Percentiles rank a stretch among this genome's conserved stretches.
These are phyloP conservation scores for Fraxinus latifolia DNA, from an alignment of 305 asterid species.

Conservation along the genomic window DNA sequence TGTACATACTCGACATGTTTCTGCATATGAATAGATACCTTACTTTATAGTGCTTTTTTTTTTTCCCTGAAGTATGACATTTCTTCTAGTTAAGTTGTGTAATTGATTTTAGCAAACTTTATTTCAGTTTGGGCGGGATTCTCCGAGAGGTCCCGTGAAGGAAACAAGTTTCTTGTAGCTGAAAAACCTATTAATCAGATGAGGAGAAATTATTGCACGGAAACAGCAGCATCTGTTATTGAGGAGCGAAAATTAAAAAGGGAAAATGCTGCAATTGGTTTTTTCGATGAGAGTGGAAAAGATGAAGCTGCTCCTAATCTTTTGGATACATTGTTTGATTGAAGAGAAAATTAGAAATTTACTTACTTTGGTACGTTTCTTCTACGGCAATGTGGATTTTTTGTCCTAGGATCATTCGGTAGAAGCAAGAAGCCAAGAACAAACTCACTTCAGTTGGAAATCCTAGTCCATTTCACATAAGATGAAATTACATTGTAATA, in stretches of 20 bases:
- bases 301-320: conserved; percentile 66
- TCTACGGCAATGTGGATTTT: conserved; percentile 1
- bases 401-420: not conserved
- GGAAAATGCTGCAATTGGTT: conserved; percentile 52
- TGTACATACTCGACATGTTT: not conserved
- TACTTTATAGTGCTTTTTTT: not conserved
- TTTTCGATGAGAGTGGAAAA: conserved; percentile 49
- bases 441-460: not conserved
- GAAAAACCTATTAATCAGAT: conserved; percentile 59
- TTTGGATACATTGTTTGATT: conserved; percentile 57
- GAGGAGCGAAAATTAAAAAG: conserved; percentile 74
- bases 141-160: conserved; percentile 55
- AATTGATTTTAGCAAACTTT: not conserved
- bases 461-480: not conserved
- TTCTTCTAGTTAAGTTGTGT: not conserved
- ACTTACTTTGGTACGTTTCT: not conserved
- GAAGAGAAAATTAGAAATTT: not conserved
- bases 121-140: conserved; percentile 94
- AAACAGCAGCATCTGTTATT: conserved; percentile 64
- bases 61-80: not conserved
- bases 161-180: conserved; percentile 73
- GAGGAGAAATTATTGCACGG: conserved; percentile 51
- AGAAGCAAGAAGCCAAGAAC: not conserved
- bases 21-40: not conserved
- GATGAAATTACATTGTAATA: not conserved